A percentile compares a stretch with the other conserved stretches of the same genome.
Evolutionary conservation across 148 eudicot species (phyloP).

Genomic region (Spergularia bocconei): DNA sequence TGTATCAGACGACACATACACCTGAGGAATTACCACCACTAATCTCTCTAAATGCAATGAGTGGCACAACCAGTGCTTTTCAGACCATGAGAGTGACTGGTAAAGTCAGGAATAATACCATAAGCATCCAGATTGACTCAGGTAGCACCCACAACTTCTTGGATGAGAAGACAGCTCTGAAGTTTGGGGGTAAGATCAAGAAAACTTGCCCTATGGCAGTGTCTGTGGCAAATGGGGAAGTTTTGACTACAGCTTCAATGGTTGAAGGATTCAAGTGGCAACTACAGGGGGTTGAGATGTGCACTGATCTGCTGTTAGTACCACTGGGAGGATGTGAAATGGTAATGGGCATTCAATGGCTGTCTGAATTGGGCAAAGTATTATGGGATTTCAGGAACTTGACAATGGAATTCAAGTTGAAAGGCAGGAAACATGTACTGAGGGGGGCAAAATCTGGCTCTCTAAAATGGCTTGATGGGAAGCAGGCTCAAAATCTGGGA

Average conservation of each 20-base stretch:
- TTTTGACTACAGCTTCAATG: background rate
- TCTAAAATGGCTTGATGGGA: background rate
- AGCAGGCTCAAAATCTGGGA: background rate
- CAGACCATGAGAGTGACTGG: background rate
- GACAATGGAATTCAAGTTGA: background rate
- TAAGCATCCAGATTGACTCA: background rate
- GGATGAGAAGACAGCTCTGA: too few relatives aligned
- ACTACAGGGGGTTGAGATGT: background rate
- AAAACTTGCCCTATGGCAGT: background rate
- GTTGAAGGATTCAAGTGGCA: background rate
- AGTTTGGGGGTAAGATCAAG: too few relatives aligned
- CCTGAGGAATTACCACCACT: too few relatives aligned
- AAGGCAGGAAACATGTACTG: background rate
- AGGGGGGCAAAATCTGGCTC: background rate
- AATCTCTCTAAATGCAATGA: too few relatives aligned
- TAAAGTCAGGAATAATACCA: background rate
- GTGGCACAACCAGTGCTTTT: too few relatives aligned
- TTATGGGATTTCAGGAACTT: background rate
- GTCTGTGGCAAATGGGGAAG: background rate
- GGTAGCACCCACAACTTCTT: background rate
- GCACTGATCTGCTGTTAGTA: background rate
- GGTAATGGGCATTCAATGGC: background rate
- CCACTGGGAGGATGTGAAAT: constrained; percentile 4
- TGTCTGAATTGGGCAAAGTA: background rate
- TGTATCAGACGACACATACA: too few relatives aligned